Percentiles rank a stretch among this genome's conserved stretches.
Evolutionary conservation across 2,329 filamentous ascomycete genomes (phyloP).

Genomic region (Diaporthe velutina): DNA sequence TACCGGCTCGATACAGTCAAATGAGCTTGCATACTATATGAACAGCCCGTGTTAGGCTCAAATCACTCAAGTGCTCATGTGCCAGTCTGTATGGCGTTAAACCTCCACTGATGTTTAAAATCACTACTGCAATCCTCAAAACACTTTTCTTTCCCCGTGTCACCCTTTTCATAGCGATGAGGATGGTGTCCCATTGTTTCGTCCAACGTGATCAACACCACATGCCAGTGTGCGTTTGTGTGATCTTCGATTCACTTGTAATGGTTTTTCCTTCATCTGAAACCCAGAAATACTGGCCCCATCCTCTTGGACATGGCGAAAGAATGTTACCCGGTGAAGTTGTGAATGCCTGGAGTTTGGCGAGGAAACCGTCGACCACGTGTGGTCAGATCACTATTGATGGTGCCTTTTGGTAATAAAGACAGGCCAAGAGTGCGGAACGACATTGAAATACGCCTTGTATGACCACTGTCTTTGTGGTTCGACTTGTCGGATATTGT

Average conservation of each 20-base stretch:
- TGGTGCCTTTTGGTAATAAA: constrained; percentile 38
- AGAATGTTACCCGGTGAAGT: too few relatives aligned
- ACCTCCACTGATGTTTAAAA: not conserved
- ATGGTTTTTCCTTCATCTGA: not conserved
- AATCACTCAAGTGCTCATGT: too few relatives aligned
- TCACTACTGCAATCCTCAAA: too few relatives aligned
- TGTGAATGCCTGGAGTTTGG: too few relatives aligned
- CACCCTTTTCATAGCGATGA: not conserved
- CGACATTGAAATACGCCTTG: constrained; percentile 45
- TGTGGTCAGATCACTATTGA: too few relatives aligned
- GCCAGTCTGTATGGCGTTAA: not conserved
- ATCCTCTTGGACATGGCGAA: not conserved
- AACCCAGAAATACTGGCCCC: not conserved
- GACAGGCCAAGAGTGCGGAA: constrained; percentile 44
- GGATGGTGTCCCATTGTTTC: not conserved
- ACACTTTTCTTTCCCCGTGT: too few relatives aligned
- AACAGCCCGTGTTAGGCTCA: too few relatives aligned
- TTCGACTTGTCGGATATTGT: constrained; percentile 43
- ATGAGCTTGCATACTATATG: too few relatives aligned
- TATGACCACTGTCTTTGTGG: constrained; percentile 44
- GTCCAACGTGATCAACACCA: not conserved
- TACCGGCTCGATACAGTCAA: too few relatives aligned
- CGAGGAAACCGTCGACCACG: too few relatives aligned
- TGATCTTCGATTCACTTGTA: not conserved
- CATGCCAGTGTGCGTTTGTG: not conserved